Conservation (phyloP, 306 rosid genomes). For the Prosopis cineraria region DNA sequence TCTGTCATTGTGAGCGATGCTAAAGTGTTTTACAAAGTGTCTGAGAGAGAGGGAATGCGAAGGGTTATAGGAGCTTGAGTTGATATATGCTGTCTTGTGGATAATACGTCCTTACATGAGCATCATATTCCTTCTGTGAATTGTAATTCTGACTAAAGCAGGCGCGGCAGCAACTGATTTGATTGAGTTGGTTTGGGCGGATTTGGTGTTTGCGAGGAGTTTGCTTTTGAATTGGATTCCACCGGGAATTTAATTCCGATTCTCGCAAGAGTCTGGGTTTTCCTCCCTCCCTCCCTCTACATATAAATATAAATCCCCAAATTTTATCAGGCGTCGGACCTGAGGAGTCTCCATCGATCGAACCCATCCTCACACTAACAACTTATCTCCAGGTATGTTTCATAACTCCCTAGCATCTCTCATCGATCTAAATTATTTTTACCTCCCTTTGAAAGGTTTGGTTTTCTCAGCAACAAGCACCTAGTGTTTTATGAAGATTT, state of each 20-base stretch:
- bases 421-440: not conserved
- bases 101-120: conserved; percentile 14
- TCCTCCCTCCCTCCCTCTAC: not conserved
- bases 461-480: conserved; percentile 3
- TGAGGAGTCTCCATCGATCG: conserved; percentile 1
- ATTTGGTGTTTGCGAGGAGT: conserved; percentile 12
- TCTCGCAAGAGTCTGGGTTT: conserved; percentile 27
- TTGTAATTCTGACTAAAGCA: conserved; percentile 38
- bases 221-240: conserved; percentile 49
- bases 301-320: conserved; percentile 10
- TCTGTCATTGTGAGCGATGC: conserved; percentile 9
- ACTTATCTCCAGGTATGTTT: conserved; percentile 41
- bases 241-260: conserved; percentile 53
- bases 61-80: conserved; percentile 32
- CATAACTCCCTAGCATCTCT: conserved; percentile 15
- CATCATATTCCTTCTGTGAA: conserved; percentile 43
- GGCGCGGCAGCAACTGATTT: not conserved
- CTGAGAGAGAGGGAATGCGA: not conserved
- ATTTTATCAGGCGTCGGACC: not conserved
- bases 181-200: conserved; percentile 14
- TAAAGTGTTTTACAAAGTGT: conserved; percentile 22
- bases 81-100: conserved; percentile 36
- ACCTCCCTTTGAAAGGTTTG: not conserved
- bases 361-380: not conserved
- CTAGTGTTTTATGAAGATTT: not conserved